Evolutionary conservation across 1,284 basidiomycete genomes (phyloP).

Genomic region (Taiwanofungus camphoratus): DNA sequence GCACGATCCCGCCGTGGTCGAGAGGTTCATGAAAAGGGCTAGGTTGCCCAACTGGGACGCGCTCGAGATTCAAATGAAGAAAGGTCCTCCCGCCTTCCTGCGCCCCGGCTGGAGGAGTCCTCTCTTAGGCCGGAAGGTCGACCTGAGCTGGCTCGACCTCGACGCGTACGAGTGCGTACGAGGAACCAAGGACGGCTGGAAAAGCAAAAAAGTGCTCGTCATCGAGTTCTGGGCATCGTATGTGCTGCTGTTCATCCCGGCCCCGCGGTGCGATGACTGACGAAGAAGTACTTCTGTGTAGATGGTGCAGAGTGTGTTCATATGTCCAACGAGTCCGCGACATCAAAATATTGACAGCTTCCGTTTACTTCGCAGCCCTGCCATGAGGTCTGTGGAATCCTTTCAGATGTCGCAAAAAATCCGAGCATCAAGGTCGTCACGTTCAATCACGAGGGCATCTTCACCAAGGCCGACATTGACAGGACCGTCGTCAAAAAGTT

Average conservation of each 20-base stretch:
- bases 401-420: slow-evolving; percentile 22
- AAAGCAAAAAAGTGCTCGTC: slow-evolving; percentile 23
- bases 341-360: slow-evolving; percentile 5
- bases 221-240: slow-evolving; percentile 31
- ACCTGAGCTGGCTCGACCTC: slow-evolving; percentile 26
- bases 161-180: slow-evolving; percentile 25
- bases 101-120: slow-evolving; percentile 30
- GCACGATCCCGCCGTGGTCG: slow-evolving; percentile 22
- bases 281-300: slow-evolving; percentile 7
- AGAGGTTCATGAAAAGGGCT: slow-evolving; percentile 23
- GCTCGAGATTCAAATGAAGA: slow-evolving; percentile 25
- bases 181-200: slow-evolving; percentile 26
- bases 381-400: slow-evolving; percentile 25
- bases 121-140: slow-evolving; percentile 23
- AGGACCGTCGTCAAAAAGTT: slow-evolving; percentile 23
- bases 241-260: slow-evolving; percentile 12
- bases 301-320: slow-evolving; percentile 24
- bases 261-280: not conserved
- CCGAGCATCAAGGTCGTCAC: slow-evolving; percentile 27
- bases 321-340: slow-evolving; percentile 5
- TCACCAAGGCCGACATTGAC: slow-evolving; percentile 25
- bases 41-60: slow-evolving; percentile 27
- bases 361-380: slow-evolving; percentile 24
- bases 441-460: slow-evolving; percentile 30
- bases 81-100: slow-evolving; percentile 28